phyloP scores from a whole-genome alignment of 176 grass and related monocot genomes.

The Phoenix dactylifera region DNA sequence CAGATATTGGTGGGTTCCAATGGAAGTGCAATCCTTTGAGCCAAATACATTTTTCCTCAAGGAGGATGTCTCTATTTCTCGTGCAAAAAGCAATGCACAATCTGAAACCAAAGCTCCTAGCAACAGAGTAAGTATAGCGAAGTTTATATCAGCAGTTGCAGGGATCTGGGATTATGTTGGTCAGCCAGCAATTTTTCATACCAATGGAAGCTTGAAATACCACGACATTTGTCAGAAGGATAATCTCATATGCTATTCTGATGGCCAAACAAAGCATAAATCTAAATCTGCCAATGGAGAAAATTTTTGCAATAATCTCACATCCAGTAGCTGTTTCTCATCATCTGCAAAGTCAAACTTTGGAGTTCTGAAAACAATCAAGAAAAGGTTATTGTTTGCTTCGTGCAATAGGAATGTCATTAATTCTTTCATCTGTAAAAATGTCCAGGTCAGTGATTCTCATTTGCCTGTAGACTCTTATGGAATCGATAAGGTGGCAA shows the following conservation, averaged over 20 bases:
- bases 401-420: constrained; percentile 20
- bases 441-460: constrained; percentile 18
- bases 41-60: constrained; percentile 34
- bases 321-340: constrained; percentile 12
- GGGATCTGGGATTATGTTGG: constrained; percentile 67
- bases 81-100: constrained; percentile 22
- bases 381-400: constrained; percentile 35
- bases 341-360: constrained; percentile 25
- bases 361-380: constrained; percentile 47
- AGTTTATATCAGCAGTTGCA: constrained; percentile 40
- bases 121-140: constrained; percentile 34
- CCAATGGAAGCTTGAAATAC: constrained; percentile 29
- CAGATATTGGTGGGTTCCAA: constrained; percentile 34
- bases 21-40: constrained; percentile 27
- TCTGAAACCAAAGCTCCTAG: constrained; percentile 27
- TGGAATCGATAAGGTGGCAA: constrained; percentile 12
- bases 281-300: constrained; percentile 5
- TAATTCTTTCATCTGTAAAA: constrained; percentile 27
- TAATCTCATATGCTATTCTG: constrained; percentile 25
- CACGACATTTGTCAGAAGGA: constrained; percentile 27
- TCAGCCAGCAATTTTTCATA: constrained; percentile 29
- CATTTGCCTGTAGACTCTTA: constrained; percentile 21
- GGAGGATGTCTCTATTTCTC: constrained; percentile 11
- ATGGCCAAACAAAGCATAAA: constrained; percentile 23
- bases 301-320: constrained; percentile 15